Evolutionary conservation across 2,329 filamentous ascomycete genomes (phyloP), one percentile per base, ranked within the genome.

Genomic region (Blastomyces silverae): DNA sequence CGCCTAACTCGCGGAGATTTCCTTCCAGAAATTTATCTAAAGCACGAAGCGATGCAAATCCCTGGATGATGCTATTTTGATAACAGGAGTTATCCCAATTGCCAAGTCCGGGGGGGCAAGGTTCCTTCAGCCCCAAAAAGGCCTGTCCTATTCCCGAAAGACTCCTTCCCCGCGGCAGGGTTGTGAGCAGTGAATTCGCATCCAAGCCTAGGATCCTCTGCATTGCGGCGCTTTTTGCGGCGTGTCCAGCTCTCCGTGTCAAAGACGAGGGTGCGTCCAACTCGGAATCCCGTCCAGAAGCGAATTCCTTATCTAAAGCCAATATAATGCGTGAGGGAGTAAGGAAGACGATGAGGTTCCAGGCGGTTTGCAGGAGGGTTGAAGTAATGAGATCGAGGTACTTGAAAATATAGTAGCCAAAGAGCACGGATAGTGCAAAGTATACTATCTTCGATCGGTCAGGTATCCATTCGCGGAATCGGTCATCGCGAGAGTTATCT

Each of bases 81-180:
- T 96, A 99, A 80, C 94, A 97, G 1, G 92, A 96, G 74, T 97
- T 96, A 79, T 96, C 91, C 79, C 87, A 88, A 75, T 99, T 99
- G 11, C 91, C 91, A 63, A 97, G 79, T 0, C 94, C 94, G 5
- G 80, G 76, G 3, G 79, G 79, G 39, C 73, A 67, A 6, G 70
- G 70, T 44, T 76, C 74, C 48, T 71, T 73, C 56, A 65, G 70
- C 20, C 77, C 74, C 8, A 78, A 71, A 22, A 79, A 68, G 1
- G 76, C 73, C 55, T 70, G 75, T 80, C 83, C 61, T 81, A 89
- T 78, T 52, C 77, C 80, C 0, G 83, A 84, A 58, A 88, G 73
- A 15, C 81, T 82, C 50, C 79, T 80, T 2, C 87, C 74, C 25
- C 83, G 81, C 64, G 83, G 82, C 64, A 83, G 82, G 44, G 86